phyloP scores from a whole-genome alignment of 2,329 filamentous ascomycete species.

The Grosmannia clavigera region DNA sequence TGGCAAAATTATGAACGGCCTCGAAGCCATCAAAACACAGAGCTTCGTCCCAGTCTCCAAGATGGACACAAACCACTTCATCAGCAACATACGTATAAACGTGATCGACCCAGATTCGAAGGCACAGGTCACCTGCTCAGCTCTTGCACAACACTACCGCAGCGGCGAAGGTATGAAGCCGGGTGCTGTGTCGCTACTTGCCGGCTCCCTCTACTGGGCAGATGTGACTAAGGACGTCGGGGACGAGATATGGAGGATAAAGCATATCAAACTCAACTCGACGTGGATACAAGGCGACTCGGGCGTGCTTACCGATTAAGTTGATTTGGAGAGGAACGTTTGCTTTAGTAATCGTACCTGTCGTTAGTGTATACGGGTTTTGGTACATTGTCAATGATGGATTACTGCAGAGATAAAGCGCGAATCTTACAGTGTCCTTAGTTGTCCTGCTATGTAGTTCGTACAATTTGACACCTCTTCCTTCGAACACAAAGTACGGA shows the following conservation, averaged over 20 bases:
- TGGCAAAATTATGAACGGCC: not conserved
- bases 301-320: not conserved
- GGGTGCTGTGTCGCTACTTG: not conserved
- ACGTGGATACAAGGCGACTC: not conserved
- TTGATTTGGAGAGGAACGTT: not conserved
- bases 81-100: not conserved
- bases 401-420: no score
- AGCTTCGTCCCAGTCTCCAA: not conserved
- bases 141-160: not conserved
- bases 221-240: not conserved
- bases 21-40: not conserved
- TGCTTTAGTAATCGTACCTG: no score
- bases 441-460: no score
- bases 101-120: not conserved
- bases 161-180: not conserved
- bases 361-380: no score
- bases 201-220: not conserved
- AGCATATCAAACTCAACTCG: not conserved
- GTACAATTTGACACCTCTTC: no score
- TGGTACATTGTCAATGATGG: no score
- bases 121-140: not conserved
- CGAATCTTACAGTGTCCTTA: no score
- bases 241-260: not conserved
- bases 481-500: no score
- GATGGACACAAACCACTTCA: not conserved